Conservation (phyloP, 257 asterid genomes). For the Solanum dulcamara region DNA sequence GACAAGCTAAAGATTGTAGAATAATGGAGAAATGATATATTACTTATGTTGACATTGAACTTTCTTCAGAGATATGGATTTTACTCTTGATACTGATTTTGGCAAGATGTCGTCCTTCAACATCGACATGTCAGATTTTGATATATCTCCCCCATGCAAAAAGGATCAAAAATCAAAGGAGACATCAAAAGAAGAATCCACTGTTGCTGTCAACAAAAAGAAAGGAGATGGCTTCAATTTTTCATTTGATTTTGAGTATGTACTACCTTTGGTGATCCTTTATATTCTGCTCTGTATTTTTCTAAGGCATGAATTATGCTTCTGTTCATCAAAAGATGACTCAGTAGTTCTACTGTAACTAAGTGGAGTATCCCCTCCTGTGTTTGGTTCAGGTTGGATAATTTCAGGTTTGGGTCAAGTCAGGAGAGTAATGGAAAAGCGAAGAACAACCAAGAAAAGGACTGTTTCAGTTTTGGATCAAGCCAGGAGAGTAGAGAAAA, state of each 20-base stretch:
- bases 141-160: constrained; percentile 54
- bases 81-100: constrained; percentile 68
- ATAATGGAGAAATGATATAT: background rate
- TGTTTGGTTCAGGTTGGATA: constrained; percentile 40
- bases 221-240: constrained; percentile 50
- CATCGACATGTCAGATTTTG: constrained; percentile 75
- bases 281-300: background rate
- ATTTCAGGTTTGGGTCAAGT: constrained; percentile 41
- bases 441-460: constrained; percentile 24
- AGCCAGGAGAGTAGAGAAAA: background rate
- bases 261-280: background rate
- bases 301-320: background rate
- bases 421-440: background rate
- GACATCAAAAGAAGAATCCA: constrained; percentile 29
- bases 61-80: constrained; percentile 75
- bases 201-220: constrained; percentile 36
- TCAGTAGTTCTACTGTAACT: background rate
- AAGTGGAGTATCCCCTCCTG: constrained; percentile 2
- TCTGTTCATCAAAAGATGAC: background rate
- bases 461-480: constrained; percentile 5
- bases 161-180: constrained; percentile 49
- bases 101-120: constrained; percentile 73
- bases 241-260: constrained; percentile 85
- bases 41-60: background rate
- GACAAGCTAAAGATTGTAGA: background rate